These are phyloP conservation scores for Chlamydomonas incerta DNA, from an alignment of 139 green algal species.

Conservation along the genomic window DNA sequence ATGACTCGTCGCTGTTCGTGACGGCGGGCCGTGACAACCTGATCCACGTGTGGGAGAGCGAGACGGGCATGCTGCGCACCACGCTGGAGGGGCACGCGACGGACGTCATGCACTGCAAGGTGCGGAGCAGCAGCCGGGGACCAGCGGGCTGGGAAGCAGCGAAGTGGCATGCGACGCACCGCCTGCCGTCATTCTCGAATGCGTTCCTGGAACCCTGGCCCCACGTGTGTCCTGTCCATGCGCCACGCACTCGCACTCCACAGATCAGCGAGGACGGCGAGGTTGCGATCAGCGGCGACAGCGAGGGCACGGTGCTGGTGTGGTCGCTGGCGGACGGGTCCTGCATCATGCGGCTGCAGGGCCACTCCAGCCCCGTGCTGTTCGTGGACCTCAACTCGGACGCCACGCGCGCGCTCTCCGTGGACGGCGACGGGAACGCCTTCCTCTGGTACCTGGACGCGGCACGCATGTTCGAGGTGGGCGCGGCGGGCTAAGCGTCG, in stretches of 20 bases:
- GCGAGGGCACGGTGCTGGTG: conserved; percentile 43
- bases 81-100: conserved; percentile 41
- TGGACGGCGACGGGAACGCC: conserved; percentile 54
- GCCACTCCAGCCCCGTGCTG: conserved; percentile 43
- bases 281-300: conserved; percentile 54
- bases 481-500: too few relatives aligned
- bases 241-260: too few relatives aligned
- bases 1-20: conserved; percentile 44
- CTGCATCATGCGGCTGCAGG: conserved; percentile 48
- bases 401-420: conserved; percentile 36
- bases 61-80: conserved; percentile 20
- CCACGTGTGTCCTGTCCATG: not conserved
- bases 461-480: conserved; percentile 39
- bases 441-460: conserved; percentile 58
- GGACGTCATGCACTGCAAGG: conserved; percentile 50
- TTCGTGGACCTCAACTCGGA: conserved; percentile 43
- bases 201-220: too few relatives aligned
- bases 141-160: too few relatives aligned
- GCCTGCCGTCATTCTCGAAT: too few relatives aligned
- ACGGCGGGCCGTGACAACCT: conserved; percentile 45
- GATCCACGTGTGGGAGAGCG: conserved; percentile 51
- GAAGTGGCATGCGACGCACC: too few relatives aligned
- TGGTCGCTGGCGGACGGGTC: conserved; percentile 9
- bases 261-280: conserved; percentile 33
- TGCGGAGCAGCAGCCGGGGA: not conserved